phyloP scores from a whole-genome alignment of 495 filamentous ascomycete species.

The Podospora comata region DNA sequence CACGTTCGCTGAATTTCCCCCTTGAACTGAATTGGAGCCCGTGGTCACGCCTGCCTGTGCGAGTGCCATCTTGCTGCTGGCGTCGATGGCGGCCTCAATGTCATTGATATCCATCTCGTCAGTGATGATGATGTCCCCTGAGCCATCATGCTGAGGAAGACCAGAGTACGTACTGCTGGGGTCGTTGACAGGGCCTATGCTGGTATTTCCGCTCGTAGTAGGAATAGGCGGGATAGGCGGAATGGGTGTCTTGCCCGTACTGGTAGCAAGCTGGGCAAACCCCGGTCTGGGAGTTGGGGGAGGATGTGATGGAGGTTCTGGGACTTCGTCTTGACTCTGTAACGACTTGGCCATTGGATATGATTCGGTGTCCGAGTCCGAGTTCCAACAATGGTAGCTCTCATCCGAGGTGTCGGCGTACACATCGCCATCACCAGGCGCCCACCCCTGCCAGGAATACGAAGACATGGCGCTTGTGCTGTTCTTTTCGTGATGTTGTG shows the following conservation, averaged over 20 bases:
- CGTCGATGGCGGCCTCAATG: too few relatives aligned
- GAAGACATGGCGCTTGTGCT: background rate
- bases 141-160: too few relatives aligned
- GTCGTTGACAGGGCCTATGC: background rate
- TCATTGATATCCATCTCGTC: too few relatives aligned
- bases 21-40: too few relatives aligned
- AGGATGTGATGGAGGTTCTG: background rate
- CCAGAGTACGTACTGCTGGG: too few relatives aligned
- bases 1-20: too few relatives aligned
- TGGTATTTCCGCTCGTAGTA: background rate
- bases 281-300: background rate
- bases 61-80: too few relatives aligned
- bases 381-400: background rate
- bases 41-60: too few relatives aligned
- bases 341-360: background rate
- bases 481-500: background rate
- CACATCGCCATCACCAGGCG: background rate
- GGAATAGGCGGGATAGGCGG: too few relatives aligned
- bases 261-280: background rate
- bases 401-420: background rate
- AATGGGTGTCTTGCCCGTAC: too few relatives aligned
- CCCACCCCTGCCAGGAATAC: background rate
- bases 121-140: too few relatives aligned
- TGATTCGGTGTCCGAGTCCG: background rate
- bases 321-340: background rate